A percentile compares a stretch with the other conserved stretches of the same genome.
phyloP scores from a whole-genome alignment of 306 rosid species.

The Glycine latifolia region DNA sequence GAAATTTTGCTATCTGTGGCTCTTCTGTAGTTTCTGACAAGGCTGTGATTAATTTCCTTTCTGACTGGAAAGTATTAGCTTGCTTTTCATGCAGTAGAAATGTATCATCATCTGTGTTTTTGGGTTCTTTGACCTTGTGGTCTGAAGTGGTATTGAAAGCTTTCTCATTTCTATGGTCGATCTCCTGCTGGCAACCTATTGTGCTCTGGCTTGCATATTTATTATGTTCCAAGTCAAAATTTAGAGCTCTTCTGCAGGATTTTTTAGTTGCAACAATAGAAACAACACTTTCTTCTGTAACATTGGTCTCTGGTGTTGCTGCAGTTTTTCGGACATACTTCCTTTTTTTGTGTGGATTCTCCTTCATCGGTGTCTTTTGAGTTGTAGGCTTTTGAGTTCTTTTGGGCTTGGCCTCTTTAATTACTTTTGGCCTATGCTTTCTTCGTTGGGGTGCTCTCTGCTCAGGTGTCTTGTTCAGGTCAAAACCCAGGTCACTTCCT shows the following conservation, averaged over 20 bases:
- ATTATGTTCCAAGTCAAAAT: slow-evolving; percentile 66
- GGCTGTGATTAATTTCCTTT: slow-evolving; percentile 50
- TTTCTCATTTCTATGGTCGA: slow-evolving; percentile 46
- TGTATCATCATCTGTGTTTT: slow-evolving; percentile 39
- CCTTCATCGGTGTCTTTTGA: slow-evolving; percentile 52
- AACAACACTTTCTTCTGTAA: slow-evolving; percentile 40
- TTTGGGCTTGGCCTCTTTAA: slow-evolving; percentile 72
- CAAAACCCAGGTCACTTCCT: slow-evolving; percentile 56
- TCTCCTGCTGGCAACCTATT: slow-evolving; percentile 54
- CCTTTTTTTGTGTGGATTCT: slow-evolving; percentile 65
- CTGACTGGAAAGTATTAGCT: slow-evolving; percentile 36
- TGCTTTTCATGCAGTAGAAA: slow-evolving; percentile 47
- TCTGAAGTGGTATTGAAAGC: slow-evolving; percentile 42
- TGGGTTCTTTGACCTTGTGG: slow-evolving; percentile 41
- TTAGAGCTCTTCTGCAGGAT: slow-evolving; percentile 68
- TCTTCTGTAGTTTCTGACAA: slow-evolving; percentile 47
- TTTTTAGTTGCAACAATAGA: slow-evolving; percentile 47
- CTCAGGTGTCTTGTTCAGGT: slow-evolving; percentile 77
- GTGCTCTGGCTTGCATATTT: slow-evolving; percentile 50
- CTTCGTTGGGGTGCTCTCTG: slow-evolving; percentile 71
- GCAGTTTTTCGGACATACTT: slow-evolving; percentile 59
- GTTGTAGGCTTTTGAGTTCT: slow-evolving; percentile 58
- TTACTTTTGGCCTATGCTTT: slow-evolving; percentile 95
- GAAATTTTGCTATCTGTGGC: slow-evolving; percentile 42
- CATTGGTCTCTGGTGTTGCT: slow-evolving; percentile 55